Percentiles rank a stretch among this genome's conserved stretches.
phyloP scores from a whole-genome alignment of 1,284 basidiomycete species.

The Meira miltonrushii region DNA sequence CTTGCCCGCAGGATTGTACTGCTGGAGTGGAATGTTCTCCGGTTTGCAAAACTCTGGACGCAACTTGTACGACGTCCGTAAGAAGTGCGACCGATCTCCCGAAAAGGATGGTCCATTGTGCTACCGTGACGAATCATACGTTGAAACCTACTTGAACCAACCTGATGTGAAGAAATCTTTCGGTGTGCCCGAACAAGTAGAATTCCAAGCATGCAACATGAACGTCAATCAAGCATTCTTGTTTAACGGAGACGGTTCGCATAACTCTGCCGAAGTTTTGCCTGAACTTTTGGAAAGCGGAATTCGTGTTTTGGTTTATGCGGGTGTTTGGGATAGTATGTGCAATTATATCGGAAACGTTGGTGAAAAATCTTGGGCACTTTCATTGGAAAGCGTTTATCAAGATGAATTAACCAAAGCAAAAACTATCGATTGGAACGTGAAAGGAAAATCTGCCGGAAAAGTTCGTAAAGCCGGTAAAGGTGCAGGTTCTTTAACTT shows the following conservation, averaged over 20 bases:
- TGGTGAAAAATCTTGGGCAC: constrained; percentile 46
- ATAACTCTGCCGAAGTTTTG: constrained; percentile 68
- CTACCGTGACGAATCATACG: constrained; percentile 62
- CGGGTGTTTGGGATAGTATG: constrained; percentile 72
- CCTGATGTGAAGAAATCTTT: constrained; percentile 67
- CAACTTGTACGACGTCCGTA: constrained; percentile 74
- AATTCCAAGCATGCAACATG: constrained; percentile 60
- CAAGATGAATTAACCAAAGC: constrained; percentile 38
- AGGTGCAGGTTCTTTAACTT: constrained; percentile 41
- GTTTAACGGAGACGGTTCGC: constrained; percentile 65
- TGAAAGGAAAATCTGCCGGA: constrained; percentile 37
- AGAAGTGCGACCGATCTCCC: constrained; percentile 63
- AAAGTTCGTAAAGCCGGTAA: constrained; percentile 37
- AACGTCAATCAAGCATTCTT: constrained; percentile 59
- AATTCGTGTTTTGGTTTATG: constrained; percentile 72
- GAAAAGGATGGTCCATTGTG: constrained; percentile 61
- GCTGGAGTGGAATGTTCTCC: constrained; percentile 57
- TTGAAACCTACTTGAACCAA: constrained; percentile 46
- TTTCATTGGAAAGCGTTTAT: constrained; percentile 35
- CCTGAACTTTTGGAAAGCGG: constrained; percentile 70
- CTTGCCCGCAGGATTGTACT: constrained; percentile 56
- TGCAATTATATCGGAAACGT: constrained; percentile 48
- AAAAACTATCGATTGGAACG: constrained; percentile 26
- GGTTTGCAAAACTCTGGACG: constrained; percentile 57
- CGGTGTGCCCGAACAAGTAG: constrained; percentile 62